Percentiles rank a stretch among this genome's conserved stretches.
Conservation (phyloP, 441 rosid genomes). For the Gossypium armourianum region DNA sequence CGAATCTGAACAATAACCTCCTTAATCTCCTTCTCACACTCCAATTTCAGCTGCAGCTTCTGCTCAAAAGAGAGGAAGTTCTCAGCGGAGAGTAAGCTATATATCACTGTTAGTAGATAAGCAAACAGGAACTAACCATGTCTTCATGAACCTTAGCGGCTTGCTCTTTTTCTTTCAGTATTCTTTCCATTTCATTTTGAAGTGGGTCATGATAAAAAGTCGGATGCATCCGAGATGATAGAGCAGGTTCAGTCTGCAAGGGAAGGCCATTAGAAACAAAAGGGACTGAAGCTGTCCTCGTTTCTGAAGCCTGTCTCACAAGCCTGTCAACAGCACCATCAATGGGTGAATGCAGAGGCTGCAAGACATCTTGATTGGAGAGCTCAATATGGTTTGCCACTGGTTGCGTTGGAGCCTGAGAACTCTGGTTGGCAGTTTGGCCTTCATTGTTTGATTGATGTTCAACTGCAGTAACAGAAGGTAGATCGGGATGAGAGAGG, state of each 20-base stretch:
- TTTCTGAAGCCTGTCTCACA: conserved; percentile 15
- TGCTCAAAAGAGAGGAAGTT: conserved; percentile 28
- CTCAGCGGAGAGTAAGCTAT: conserved; percentile 14
- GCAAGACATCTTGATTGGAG: conserved; percentile 18
- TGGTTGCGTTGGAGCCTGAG: conserved; percentile 19
- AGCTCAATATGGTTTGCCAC: conserved; percentile 24
- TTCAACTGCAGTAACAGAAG: conserved; percentile 22
- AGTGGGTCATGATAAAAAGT: conserved; percentile 48
- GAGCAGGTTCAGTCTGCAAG: conserved; percentile 21
- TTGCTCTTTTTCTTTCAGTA: conserved; percentile 41
- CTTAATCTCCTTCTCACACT: conserved; percentile 55
- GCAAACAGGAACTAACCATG: conserved; percentile 31
- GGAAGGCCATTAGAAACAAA: conserved; percentile 22
- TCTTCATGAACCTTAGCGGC: conserved; percentile 35
- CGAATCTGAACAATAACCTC: conserved; percentile 46
- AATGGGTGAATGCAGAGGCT: conserved; percentile 22
- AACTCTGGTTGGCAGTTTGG: conserved; percentile 16
- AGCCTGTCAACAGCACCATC: conserved; percentile 14
- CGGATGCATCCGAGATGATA: conserved; percentile 29
- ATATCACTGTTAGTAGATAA: conserved; percentile 20
- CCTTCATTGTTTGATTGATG: conserved; percentile 21
- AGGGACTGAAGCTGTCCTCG: conserved; percentile 18
- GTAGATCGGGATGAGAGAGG: conserved; percentile 11
- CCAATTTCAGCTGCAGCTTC: conserved; percentile 38
- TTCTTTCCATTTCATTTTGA: conserved; percentile 63